phyloP scores from a whole-genome alignment of 2,329 filamentous ascomycete species.

The Xylaria sp. region DNA sequence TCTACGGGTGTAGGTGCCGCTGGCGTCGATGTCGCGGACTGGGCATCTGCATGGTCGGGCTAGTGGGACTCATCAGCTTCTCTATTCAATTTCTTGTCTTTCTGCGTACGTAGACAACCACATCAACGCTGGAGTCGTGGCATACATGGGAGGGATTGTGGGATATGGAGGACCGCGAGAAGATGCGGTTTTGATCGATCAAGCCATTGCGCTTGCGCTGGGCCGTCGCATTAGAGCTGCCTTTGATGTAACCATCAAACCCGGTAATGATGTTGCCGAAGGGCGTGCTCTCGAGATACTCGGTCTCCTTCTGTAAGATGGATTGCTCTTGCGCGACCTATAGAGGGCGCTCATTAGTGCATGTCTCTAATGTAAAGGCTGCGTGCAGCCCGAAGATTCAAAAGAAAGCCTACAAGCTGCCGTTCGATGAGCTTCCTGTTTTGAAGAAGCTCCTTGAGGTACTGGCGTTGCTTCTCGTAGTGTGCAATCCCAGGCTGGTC shows the following conservation, averaged over 20 bases:
- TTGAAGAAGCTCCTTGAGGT: slow-evolving; percentile 55
- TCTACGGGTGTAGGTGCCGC: slow-evolving; percentile 59
- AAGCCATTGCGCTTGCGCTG: slow-evolving; percentile 69
- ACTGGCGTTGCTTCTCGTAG: slow-evolving; percentile 57
- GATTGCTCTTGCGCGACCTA: slow-evolving; percentile 73
- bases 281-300: slow-evolving; percentile 89
- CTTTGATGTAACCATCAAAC: slow-evolving; percentile 98
- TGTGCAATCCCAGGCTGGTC: slow-evolving; percentile 43
- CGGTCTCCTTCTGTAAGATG: slow-evolving; percentile 82
- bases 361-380: neutral
- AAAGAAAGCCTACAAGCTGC: slow-evolving; percentile 34
- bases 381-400: neutral
- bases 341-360: slow-evolving; percentile 10
- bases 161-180: slow-evolving; percentile 69
- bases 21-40: slow-evolving; percentile 51
- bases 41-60: slow-evolving; percentile 52
- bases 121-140: neutral
- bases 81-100: neutral
- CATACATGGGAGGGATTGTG: slow-evolving; percentile 56
- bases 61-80: slow-evolving; percentile 12
- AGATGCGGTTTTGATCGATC: slow-evolving; percentile 75
- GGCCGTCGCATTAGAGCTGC: slow-evolving; percentile 66
- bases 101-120: no score
- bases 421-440: slow-evolving; percentile 37
- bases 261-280: slow-evolving; percentile 95